A percentile compares a stretch with the other conserved stretches of the same genome.
phyloP scores from a whole-genome alignment of 257 asterid genomes.

The Ajuga chamaepitys region DNA sequence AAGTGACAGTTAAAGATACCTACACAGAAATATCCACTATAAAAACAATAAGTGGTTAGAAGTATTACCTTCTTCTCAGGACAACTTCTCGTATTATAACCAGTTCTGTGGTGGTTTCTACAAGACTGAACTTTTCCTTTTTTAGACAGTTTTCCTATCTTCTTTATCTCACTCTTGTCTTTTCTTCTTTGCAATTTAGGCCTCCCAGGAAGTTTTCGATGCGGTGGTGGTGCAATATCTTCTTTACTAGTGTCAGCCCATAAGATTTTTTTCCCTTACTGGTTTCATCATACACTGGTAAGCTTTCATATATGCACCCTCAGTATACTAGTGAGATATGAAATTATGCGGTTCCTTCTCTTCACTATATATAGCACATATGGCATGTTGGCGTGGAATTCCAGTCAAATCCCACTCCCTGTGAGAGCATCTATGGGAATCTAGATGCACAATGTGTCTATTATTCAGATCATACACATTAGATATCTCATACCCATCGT shows the following conservation, averaged over 20 bases:
- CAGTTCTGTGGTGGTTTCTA: too few species aligned
- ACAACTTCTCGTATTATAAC: too few species aligned
- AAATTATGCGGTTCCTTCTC: background rate
- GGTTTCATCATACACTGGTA: background rate
- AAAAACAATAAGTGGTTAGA: too few species aligned
- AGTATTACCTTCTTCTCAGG: too few species aligned
- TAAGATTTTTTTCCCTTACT: background rate
- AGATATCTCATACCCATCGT: background rate
- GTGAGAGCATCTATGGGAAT: background rate
- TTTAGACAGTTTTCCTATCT: background rate
- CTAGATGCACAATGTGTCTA: background rate
- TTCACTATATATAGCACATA: background rate
- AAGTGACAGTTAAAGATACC: too few species aligned
- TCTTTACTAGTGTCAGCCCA: background rate
- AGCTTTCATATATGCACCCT: background rate
- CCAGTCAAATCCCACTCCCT: background rate
- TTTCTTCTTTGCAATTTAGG: background rate
- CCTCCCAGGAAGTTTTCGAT: background rate
- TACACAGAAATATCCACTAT: too few species aligned
- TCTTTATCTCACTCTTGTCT: background rate
- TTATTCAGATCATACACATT: background rate
- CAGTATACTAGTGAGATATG: background rate
- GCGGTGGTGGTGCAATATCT: background rate
- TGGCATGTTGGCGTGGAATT: background rate
- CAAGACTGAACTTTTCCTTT: background rate